phyloP scores from a whole-genome alignment of 2,329 filamentous ascomycete species.

The Aureobasidium namibiae region DNA sequence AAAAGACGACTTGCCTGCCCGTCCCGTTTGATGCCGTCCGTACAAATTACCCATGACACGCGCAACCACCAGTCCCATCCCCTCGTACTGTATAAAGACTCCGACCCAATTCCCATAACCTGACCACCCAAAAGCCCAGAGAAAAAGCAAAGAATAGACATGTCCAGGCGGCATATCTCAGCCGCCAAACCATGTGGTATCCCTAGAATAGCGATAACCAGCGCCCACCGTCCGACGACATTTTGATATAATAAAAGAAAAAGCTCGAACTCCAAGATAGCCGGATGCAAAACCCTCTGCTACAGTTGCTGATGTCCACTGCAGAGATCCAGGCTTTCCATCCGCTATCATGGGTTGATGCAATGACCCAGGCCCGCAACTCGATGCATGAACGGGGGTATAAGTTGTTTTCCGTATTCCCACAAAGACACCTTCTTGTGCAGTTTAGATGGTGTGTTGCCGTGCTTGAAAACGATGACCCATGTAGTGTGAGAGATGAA shows the following conservation, averaged over 20 bases:
- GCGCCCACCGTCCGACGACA: not conserved
- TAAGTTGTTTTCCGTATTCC: not conserved
- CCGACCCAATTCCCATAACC: not conserved
- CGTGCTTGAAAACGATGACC: not conserved
- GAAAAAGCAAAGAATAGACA: not conserved
- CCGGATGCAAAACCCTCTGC: not conserved
- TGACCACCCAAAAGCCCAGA: not conserved
- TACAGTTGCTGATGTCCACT: not conserved
- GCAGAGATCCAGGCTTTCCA: not conserved
- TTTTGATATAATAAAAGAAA: not conserved
- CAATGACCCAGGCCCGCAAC: not conserved
- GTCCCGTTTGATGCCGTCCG: not conserved
- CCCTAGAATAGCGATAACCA: not conserved
- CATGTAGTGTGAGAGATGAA: constrained; percentile 1
- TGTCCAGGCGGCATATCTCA: not conserved
- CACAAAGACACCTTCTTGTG: constrained; percentile 1
- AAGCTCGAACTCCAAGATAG: not conserved
- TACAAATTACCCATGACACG: constrained; percentile 5
- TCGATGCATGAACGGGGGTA: constrained; percentile 7
- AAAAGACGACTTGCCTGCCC: not conserved
- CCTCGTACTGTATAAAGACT: not conserved
- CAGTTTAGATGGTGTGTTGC: not conserved
- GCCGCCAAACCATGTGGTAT: not conserved
- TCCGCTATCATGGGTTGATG: not conserved
- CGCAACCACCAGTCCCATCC: not conserved